Conservation (phyloP, 495 filamentous ascomycete species). For the Neurospora sp. region DNA sequence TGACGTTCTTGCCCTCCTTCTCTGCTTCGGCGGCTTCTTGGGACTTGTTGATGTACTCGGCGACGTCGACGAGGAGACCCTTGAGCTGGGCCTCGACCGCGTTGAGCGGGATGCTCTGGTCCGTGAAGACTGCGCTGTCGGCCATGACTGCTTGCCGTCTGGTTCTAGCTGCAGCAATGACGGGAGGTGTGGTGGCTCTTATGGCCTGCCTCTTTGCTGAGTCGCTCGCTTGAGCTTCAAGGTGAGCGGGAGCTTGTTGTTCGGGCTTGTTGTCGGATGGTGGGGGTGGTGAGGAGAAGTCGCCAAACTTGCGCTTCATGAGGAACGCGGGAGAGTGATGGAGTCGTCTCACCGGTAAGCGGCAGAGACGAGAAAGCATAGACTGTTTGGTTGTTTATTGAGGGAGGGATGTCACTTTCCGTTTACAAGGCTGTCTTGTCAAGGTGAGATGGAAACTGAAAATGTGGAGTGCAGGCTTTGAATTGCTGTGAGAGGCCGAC, state of each 20-base stretch:
- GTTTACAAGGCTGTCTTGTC: not conserved
- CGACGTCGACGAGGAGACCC: constrained; percentile 63
- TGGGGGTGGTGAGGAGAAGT: constrained; percentile 1
- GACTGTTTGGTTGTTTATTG: not conserved
- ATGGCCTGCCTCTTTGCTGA: not conserved
- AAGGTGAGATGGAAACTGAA: not conserved
- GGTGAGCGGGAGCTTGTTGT: not conserved
- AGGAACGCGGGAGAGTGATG: not conserved
- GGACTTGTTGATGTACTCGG: constrained; percentile 50
- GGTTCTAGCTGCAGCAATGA: not conserved
- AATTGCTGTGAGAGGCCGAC: not conserved
- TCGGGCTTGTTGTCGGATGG: not conserved
- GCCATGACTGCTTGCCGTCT: not conserved
- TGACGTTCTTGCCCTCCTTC: not conserved
- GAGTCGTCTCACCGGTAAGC: not conserved
- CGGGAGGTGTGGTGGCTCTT: not conserved
- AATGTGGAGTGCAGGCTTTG: not conserved
- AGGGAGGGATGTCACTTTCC: not conserved
- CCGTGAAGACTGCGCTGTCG: not conserved
- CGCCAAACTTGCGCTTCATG: constrained; percentile 16
- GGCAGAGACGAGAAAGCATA: constrained; percentile 5
- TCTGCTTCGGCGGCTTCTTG: not conserved
- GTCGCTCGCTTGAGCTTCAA: not conserved
- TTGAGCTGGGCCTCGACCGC: constrained; percentile 58
- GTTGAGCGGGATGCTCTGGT: constrained; percentile 36